Percentiles rank a stretch among this genome's conserved stretches.
phyloP scores from a whole-genome alignment of 2,329 filamentous ascomycete species.

The Colletotrichum karsti region DNA sequence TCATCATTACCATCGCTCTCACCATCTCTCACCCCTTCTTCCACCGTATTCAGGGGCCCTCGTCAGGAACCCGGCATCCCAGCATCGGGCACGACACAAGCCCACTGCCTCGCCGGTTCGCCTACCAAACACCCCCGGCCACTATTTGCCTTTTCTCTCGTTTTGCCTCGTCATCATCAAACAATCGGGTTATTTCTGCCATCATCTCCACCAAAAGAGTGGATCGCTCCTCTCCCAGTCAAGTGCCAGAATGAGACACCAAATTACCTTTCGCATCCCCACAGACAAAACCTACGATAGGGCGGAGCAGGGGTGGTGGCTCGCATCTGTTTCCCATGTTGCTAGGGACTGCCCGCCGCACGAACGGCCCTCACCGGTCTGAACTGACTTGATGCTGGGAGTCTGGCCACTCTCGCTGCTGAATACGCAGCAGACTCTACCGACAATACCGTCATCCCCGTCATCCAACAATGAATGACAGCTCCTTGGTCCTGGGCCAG shows the following conservation, averaged over 20 bases:
- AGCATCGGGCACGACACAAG: neutral
- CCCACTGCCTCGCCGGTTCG: neutral
- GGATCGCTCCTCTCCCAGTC: constrained; percentile 5
- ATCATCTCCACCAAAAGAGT: constrained; percentile 15
- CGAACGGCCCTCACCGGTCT: neutral
- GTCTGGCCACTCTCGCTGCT: neutral
- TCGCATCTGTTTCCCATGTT: constrained; percentile 21
- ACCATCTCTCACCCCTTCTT: neutral
- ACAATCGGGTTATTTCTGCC: constrained; percentile 30
- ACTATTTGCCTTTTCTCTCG: constrained; percentile 26
- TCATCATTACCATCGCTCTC: constrained; percentile 5
- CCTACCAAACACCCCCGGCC: neutral
- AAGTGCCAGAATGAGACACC: constrained; percentile 14
- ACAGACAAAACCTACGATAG: constrained; percentile 28
- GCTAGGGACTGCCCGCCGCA: constrained; percentile 6
- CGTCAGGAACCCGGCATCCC: neutral
- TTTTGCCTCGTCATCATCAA: constrained; percentile 30
- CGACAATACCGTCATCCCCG: neutral
- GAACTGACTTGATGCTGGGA: neutral
- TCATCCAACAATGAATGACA: no score
- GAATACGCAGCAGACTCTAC: neutral
- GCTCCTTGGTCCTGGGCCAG: neutral
- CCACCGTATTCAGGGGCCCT: neutral
- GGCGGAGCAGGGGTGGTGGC: constrained; percentile 22
- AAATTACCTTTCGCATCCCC: constrained; percentile 26